Base-by-base conservation (phyloP, 2,329 filamentous ascomycete genomes). In the Pestalotiopsis sp. region DNA sequence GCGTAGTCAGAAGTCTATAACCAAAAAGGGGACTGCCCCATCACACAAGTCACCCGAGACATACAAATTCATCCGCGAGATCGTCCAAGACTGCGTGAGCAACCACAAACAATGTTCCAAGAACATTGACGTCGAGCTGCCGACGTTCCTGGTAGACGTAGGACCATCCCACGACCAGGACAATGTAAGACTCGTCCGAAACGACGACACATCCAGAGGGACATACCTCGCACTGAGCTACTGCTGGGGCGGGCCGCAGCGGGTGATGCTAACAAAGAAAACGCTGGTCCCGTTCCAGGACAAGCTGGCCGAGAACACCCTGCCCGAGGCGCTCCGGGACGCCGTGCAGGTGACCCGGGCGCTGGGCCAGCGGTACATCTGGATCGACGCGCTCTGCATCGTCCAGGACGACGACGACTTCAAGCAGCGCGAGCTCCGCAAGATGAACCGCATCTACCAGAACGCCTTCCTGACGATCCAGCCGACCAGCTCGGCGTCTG, bases 311-410 rank as follows among this genome's bases (percentile, higher is more conserved):
- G 23, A 14, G 11, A 27, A 6, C 25, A 23, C 11, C 25, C 57
- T 59, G 3, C 57, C 57, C 14, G 23, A 49, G n/a, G 31, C 65
- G n/a, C 36, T 66, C 27, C 56, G 11, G 38, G 68, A 71, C 14
- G 68, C 68, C n/a, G 38, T 70, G 7, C 9, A 11, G 2, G 66
- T 70, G 7, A 67, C 68, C 2, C 66, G 68, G 11, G 41, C 36
- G 12, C 58, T 71, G 20, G 60, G 39, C 1, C 31, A 65, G 2
- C 25, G 36, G 11, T 71, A 71, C 31, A 14, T 71, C n/a, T 71
- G 70, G 70, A 68, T 71, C 17, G 70, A 71, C 27, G 68, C 70
- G 5, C 52, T 71, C 7, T 71, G 70, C 38, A 69, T 71, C 20
- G 59, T 70, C 31, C 70, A 69, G 27, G 64, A 68, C 31, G 68